A percentile compares a stretch with the other conserved stretches of the same genome.
These are phyloP conservation scores for Cyclaneusma minus DNA, from an alignment of 2,329 filamentous ascomycete species.

Conservation along the genomic window DNA sequence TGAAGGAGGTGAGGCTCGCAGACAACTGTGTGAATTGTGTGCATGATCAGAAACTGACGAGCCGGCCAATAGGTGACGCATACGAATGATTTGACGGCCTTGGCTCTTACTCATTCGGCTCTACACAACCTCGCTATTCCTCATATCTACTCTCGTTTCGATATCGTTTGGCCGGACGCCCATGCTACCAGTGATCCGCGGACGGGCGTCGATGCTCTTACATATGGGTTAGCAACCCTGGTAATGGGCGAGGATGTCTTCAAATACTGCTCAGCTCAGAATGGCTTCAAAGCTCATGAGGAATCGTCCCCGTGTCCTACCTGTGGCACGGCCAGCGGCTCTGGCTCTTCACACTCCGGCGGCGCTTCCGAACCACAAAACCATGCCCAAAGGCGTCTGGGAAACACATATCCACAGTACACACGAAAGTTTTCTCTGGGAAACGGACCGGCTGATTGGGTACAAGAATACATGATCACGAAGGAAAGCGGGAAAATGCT, in stretches of 20 bases:
- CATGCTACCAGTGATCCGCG: conserved; percentile 46
- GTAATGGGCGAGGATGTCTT: conserved; percentile 57
- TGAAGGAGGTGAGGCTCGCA: conserved; percentile 48
- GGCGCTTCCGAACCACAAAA: conserved; percentile 8
- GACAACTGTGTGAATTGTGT: conserved; percentile 3
- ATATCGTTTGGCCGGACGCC: conserved; percentile 76
- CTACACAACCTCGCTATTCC: conserved; percentile 63
- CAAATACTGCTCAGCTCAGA: conserved; percentile 14
- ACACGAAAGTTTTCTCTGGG: conserved; percentile 71
- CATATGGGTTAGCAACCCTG: conserved; percentile 66
- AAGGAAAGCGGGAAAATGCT: conserved; percentile 82
- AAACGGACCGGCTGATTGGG: conserved; percentile 67
- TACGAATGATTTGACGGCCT: conserved; percentile 66
- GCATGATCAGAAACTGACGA: conserved; percentile 5
- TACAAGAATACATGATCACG: conserved; percentile 65
- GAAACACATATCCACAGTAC: conserved; percentile 65
- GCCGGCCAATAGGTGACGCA: conserved; percentile 50
- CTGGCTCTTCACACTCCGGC: conserved; percentile 9
- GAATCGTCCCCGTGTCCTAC: conserved; percentile 16
- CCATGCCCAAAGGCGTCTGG: conserved; percentile 30
- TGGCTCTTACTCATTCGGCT: conserved; percentile 64
- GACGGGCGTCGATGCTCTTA: conserved; percentile 66
- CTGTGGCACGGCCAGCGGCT: conserved; percentile 12
- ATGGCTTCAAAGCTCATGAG: conserved; percentile 4
- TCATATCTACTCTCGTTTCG: conserved; percentile 71